phyloP scores from a whole-genome alignment of 257 asterid species.

The Marsdenia floribunda region DNA sequence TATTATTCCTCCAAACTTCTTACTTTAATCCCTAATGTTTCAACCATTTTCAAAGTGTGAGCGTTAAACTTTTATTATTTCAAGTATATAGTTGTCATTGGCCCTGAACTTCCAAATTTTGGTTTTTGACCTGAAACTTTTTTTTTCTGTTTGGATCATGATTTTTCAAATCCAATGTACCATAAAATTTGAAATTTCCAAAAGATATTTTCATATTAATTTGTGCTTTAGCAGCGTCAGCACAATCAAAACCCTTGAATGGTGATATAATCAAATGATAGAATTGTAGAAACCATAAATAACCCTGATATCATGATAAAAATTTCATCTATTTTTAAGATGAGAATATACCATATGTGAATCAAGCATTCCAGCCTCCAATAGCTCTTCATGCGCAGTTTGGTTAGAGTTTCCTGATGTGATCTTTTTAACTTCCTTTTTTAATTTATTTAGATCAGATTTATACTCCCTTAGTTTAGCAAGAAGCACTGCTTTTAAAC shows the following conservation, averaged over 20 bases:
- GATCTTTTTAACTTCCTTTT: slow-evolving; percentile 74
- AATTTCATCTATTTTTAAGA: not conserved
- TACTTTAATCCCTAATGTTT: not conserved
- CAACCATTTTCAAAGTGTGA: not conserved
- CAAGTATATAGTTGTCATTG: no score
- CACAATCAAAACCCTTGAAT: not conserved
- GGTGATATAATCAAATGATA: not conserved
- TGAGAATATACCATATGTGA: slow-evolving; percentile 44
- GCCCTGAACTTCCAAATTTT: no score
- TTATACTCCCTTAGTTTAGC: slow-evolving; percentile 95
- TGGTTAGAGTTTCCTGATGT: slow-evolving; percentile 42
- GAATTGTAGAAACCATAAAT: not conserved
- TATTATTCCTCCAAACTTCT: not conserved
- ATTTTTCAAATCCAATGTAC: no score
- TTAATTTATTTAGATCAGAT: slow-evolving; percentile 81
- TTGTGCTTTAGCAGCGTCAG: not conserved
- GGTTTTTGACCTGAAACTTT: no score
- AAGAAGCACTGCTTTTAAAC: slow-evolving; percentile 72
- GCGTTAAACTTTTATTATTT: not conserved
- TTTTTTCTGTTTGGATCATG: no score
- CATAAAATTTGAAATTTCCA: not conserved
- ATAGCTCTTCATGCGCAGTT: slow-evolving; percentile 52
- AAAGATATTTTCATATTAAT: not conserved
- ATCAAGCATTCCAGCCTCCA: slow-evolving; percentile 72
- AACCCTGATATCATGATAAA: not conserved